phyloP scores from a whole-genome alignment of 2,329 filamentous ascomycete genomes.

The Proliferodiscus dingleyae region DNA sequence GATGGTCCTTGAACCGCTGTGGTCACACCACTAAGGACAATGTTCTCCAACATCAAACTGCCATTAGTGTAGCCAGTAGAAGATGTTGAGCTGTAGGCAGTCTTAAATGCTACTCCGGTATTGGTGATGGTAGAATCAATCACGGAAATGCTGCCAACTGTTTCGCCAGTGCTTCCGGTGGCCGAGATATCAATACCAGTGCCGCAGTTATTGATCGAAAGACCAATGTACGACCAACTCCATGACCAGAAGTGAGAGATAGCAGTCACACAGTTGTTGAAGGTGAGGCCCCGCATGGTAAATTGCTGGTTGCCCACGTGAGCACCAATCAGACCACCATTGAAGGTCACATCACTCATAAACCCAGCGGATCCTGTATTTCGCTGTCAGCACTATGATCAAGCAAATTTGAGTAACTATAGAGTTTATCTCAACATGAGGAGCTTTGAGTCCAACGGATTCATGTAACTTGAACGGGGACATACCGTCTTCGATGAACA shows the following conservation, averaged over 20 bases:
- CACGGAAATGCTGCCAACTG: constrained; percentile 50
- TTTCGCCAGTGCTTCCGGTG: constrained; percentile 37
- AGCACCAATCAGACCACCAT: constrained; percentile 54
- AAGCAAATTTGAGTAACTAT: constrained; percentile 9
- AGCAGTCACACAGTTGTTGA: constrained; percentile 40
- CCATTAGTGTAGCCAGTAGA: constrained; percentile 58
- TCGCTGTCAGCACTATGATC: neutral
- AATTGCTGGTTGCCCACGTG: constrained; percentile 63
- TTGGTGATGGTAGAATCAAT: constrained; percentile 51
- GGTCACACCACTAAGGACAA: constrained; percentile 66
- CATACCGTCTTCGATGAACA: constrained; percentile 51
- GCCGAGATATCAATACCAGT: constrained; percentile 47
- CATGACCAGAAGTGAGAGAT: constrained; percentile 56
- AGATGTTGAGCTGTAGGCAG: constrained; percentile 47
- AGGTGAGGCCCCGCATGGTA: constrained; percentile 49
- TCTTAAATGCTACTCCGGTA: constrained; percentile 45
- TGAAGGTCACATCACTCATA: constrained; percentile 54
- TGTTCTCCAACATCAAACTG: constrained; percentile 77
- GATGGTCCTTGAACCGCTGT: constrained; percentile 58
- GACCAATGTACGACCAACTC: constrained; percentile 50
- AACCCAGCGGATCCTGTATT: constrained; percentile 48
- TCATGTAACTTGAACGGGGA: no score
- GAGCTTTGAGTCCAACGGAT: neutral
- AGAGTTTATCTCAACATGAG: neutral
- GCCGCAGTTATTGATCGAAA: constrained; percentile 47